Percentiles rank a stretch among this genome's conserved stretches.
Evolutionary conservation across 2,329 filamentous ascomycete genomes (phyloP).

Genomic region (Didymella glomerata): DNA sequence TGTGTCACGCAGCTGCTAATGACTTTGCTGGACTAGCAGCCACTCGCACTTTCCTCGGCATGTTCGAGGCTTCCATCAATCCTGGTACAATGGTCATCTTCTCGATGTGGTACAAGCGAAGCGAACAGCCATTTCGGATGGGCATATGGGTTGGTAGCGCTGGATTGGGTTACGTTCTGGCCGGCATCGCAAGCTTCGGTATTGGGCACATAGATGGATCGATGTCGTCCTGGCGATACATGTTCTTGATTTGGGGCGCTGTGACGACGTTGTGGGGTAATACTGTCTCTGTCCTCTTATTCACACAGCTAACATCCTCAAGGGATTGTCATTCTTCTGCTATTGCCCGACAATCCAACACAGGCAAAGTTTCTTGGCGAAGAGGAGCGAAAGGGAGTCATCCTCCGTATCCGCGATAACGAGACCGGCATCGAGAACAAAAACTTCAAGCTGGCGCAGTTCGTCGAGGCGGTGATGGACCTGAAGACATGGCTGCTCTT

Average conservation of each 20-base stretch:
- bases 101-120: conserved; percentile 2
- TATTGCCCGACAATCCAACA: neutral
- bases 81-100: neutral
- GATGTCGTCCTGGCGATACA: conserved; percentile 1
- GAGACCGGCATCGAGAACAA: conserved; percentile 5
- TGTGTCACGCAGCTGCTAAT: neutral
- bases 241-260: neutral
- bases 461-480: neutral
- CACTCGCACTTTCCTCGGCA: neutral
- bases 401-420: neutral
- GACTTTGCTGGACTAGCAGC: neutral
- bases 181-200: conserved; percentile 5
- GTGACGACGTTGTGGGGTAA: neutral
- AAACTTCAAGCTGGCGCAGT: neutral
- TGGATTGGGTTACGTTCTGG: neutral
- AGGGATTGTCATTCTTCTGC: neutral
- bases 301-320: neutral
- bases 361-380: neutral
- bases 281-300: neutral
- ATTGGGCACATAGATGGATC: conserved; percentile 3
- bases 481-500: neutral
- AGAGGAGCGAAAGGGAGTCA: neutral
- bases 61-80: neutral
- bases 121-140: conserved; percentile 1
- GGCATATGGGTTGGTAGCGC: conserved; percentile 1